These are phyloP conservation scores for Colletotrichum trifolii DNA, from an alignment of 2,329 filamentous ascomycete species.

Conservation along the genomic window DNA sequence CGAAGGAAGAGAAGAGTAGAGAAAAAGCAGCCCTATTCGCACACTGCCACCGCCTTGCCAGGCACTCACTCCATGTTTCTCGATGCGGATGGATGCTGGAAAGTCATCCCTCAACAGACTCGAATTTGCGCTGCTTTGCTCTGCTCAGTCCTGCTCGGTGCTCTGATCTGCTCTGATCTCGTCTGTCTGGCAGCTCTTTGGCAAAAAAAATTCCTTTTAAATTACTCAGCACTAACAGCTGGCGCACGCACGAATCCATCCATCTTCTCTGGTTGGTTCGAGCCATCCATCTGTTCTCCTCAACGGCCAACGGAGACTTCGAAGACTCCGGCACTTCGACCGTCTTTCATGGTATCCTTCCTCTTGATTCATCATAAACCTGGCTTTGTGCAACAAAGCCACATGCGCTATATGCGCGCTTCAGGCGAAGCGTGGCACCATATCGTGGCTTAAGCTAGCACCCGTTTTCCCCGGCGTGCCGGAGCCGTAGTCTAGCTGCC, in stretches of 20 bases:
- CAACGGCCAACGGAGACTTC: constrained; percentile 25
- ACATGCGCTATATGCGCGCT: constrained; percentile 3
- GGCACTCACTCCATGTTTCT: too few species aligned
- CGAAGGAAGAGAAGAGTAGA: too few species aligned
- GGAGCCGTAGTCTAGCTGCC: constrained; percentile 1
- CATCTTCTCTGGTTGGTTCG: constrained; percentile 5
- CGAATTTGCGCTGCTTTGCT: constrained; percentile 1
- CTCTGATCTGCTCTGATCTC: too few species aligned
- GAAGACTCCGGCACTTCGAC: constrained; percentile 24
- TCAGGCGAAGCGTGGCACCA: constrained; percentile 6
- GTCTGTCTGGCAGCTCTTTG: too few species aligned
- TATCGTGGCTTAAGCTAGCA: constrained; percentile 11
- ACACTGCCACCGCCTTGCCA: too few species aligned
- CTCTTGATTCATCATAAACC: constrained; percentile 4
- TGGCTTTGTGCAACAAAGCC: constrained; percentile 26
- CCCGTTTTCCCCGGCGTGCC: constrained; percentile 15
- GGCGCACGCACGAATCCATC: constrained; percentile 19
- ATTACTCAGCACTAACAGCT: constrained; percentile 33
- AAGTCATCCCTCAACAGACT: not conserved
- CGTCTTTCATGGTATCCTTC: not conserved
- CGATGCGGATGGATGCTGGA: too few species aligned
- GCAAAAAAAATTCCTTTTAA: not conserved
- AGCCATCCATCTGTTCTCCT: constrained; percentile 15
- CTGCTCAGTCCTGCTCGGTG: too few species aligned
- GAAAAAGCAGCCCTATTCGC: too few species aligned